Evolutionary conservation across 306 rosid species (phyloP), one percentile per base, ranked within the genome.

Genomic region (Lathyrus aphaca): DNA sequence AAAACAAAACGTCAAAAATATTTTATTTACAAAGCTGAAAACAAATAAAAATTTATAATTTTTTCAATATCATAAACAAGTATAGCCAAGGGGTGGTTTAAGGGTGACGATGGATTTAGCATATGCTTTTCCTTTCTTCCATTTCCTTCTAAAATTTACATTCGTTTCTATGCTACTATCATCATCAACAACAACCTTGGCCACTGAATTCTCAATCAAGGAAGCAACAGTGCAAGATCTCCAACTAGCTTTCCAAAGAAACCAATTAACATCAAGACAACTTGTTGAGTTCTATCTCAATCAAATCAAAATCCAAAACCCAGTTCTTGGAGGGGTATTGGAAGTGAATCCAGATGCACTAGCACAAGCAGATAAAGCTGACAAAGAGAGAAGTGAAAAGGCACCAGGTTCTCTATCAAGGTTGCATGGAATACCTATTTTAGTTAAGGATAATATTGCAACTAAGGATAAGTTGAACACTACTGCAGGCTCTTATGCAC

Each of bases 391-490:
- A 48, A 49, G 8, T 18, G 44, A 43, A 5, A 76, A 63, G 63
- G 14, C 50, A 9, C 16, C 46, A 6, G 32, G 65, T 1, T 15
- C 80, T 16, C 53, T 81, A 38, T 18, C 86, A 23, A 13, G 16
- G 8, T 43, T 90, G 38, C 89, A 90, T 70, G 96, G 96, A 8
- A 83, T 90, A 35, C 96, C 96, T 0, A 63, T 85, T 60, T 71
- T 87, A 73, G 8, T 90, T 6, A 90, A 90, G 74, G 96, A 90
- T 12, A 90, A 62, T 11, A 90, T 84, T 15, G 89, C 88, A 11
- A 90, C 86, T 13, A 87, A 86, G 73, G 96, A 90, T 63, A 85
- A 83, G 72, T 3, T 87, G 29, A 90, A 87, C 64, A 90, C 89
- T 7, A 87, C 89, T 4, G 85, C 84, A 25, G 93, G 94, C 1